Evolutionary conservation across 2,329 filamentous ascomycete genomes (phyloP).

Genomic region (Dactylellina parvicollis): DNA sequence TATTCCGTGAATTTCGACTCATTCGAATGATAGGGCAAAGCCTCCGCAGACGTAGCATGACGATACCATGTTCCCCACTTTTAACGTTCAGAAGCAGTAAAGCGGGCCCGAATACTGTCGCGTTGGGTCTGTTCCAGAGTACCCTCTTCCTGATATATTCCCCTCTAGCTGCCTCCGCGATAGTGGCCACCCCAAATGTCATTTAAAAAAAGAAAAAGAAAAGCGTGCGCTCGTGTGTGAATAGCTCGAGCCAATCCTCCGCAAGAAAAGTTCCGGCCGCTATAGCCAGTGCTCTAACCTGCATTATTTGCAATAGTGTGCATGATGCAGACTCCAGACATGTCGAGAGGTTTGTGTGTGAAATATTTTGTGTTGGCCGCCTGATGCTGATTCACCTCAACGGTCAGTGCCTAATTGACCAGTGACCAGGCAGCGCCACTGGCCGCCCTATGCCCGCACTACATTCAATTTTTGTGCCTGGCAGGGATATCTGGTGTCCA

Average conservation of each 20-base stretch:
- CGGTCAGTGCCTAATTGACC: neutral
- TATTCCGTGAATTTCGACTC: constrained; percentile 22
- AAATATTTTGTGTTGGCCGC: constrained; percentile 47
- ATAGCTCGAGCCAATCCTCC: neutral
- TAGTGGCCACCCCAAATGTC: neutral
- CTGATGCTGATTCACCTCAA: constrained; percentile 21
- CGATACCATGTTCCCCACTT: constrained; percentile 27
- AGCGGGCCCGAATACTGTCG: constrained; percentile 53
- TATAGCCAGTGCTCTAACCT: constrained; percentile 3
- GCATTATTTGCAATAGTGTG: constrained; percentile 35
- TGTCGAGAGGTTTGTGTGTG: constrained; percentile 8
- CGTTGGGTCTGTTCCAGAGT: constrained; percentile 11
- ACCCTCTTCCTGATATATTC: constrained; percentile 8
- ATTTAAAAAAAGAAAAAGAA: constrained; percentile 18
- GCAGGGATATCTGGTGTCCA: constrained; percentile 8
- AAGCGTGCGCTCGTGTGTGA: neutral
- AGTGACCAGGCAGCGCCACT: constrained; percentile 31
- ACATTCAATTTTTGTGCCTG: constrained; percentile 4
- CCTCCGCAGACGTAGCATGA: constrained; percentile 37
- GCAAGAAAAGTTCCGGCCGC: neutral
- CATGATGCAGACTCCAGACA: constrained; percentile 1
- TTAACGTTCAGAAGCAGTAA: constrained; percentile 42
- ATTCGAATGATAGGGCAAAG: constrained; percentile 34
- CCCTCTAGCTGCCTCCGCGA: constrained; percentile 12
- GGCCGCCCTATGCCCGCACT: constrained; percentile 29